Evolutionary conservation across 139 green algal genomes (phyloP), one percentile per base, ranked within the genome.

Genomic region (Eudorina sp.): DNA sequence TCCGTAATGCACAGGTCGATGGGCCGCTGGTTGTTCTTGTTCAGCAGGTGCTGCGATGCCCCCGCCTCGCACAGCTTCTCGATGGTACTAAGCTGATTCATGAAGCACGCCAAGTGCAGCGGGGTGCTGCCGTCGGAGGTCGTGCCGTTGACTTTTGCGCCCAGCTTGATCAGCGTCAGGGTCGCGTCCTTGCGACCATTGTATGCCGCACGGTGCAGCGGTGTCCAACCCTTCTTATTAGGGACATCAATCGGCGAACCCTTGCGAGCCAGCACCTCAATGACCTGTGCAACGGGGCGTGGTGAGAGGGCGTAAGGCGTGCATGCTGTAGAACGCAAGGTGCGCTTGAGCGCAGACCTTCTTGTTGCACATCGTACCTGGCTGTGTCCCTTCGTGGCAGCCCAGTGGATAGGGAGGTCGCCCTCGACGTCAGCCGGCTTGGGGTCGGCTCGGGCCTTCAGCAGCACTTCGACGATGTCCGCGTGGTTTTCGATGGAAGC

Each of bases 51-150:
- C 76, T 83, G 68, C 18, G 43, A 76, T 11, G 70, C 68, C 14
- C 85, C 89, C 4, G 45, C 16, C 86, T 85, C 43, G 76, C 64
- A 91, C 23, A 91, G 60, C 62, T 88, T 75, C 60, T 92, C 84
- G 0, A 91, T 88, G 18, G 80, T 86, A 27, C 16, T 36, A 4
- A 93, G 83, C 31, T 93, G 89, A 86, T 94, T 94, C 81, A 88
- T 89, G 85, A 88, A 88, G 85, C 70, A 88, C 8, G 92, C 92
- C 4, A 95, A 62, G 89, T 95, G 92, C 64, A 95, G 86, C 8
- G 90, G 41, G 5, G 88, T 94, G 86, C 94, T 95, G 86, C 92
- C 92, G 40, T 95, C 92, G 4, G 79, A 75, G 72, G 91, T 95
- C 11, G 73, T 46, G 21, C 66, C 77, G 53, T 55, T 76, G 60